Conservation (phyloP, 2,329 filamentous ascomycete species). For the Metarhizium album region DNA sequence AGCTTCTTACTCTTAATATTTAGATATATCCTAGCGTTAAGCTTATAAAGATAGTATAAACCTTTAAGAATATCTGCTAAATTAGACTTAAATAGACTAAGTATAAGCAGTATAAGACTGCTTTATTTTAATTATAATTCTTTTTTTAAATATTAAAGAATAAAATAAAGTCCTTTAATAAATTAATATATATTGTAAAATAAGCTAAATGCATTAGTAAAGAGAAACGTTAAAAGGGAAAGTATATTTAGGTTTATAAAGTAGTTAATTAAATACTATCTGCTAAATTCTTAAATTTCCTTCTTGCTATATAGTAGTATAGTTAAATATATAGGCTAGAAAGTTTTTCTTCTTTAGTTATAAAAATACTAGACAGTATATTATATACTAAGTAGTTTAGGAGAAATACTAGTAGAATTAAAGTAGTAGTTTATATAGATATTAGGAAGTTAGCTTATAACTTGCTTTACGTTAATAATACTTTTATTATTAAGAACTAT, state of each 20-base stretch:
- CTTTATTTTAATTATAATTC: neutral
- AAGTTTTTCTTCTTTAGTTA: neutral
- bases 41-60: neutral
- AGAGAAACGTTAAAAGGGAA: neutral
- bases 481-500: neutral
- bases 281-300: neutral
- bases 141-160: neutral
- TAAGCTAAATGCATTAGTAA: neutral
- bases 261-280: neutral
- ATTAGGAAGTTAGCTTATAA: neutral
- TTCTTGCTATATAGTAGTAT: neutral
- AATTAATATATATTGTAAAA: neutral
- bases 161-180: neutral
- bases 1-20: neutral
- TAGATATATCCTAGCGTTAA: neutral
- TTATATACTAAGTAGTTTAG: neutral
- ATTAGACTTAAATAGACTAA: neutral
- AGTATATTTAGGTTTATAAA: neutral
- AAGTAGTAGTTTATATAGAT: neutral
- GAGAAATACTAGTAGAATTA: neutral
- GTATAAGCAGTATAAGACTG: neutral
- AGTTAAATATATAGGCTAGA: neutral
- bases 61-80: neutral
- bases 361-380: neutral
- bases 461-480: neutral